phyloP scores from a whole-genome alignment of 2,329 filamentous ascomycete genomes.

The Acrodontium crateriforme region DNA sequence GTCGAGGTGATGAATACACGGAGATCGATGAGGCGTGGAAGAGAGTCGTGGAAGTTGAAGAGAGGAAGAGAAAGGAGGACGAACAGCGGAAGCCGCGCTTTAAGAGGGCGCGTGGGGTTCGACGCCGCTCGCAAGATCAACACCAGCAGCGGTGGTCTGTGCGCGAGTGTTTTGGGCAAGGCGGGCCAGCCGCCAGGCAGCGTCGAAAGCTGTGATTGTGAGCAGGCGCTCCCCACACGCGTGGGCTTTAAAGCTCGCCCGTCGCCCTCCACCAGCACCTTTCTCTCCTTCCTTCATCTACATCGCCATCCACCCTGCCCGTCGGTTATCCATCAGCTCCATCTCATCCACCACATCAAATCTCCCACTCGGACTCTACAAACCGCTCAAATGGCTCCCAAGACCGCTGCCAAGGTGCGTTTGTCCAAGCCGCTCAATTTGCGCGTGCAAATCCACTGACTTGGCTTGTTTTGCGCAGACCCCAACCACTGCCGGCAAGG shows the following conservation, averaged over 20 bases:
- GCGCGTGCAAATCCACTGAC: constrained; percentile 1
- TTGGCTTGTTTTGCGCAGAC: constrained; percentile 44
- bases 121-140: constrained; percentile 5
- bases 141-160: constrained; percentile 1
- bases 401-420: constrained; percentile 69
- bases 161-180: constrained; percentile 2
- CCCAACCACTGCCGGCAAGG: constrained; percentile 86
- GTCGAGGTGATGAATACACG: constrained; percentile 16
- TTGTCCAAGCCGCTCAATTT: constrained; percentile 3
- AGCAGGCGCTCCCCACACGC: neutral
- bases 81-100: constrained; percentile 10
- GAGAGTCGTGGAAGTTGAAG: constrained; percentile 26
- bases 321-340: constrained; percentile 12
- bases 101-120: constrained; percentile 4
- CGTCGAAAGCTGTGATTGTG: neutral
- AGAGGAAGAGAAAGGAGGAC: constrained; percentile 18
- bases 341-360: constrained; percentile 16
- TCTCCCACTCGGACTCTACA: constrained; percentile 7
- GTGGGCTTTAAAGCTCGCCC: constrained; percentile 8
- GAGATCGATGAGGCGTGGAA: constrained; percentile 17
- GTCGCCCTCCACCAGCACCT: constrained; percentile 5
- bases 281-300: constrained; percentile 27
- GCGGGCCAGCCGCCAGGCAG: too few species aligned
- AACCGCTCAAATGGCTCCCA: constrained; percentile 73
- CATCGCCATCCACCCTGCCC: constrained; percentile 18